Base-by-base conservation (phyloP, 768 basidiomycete species). In the Tricholoma bakamatsutake region DNA sequence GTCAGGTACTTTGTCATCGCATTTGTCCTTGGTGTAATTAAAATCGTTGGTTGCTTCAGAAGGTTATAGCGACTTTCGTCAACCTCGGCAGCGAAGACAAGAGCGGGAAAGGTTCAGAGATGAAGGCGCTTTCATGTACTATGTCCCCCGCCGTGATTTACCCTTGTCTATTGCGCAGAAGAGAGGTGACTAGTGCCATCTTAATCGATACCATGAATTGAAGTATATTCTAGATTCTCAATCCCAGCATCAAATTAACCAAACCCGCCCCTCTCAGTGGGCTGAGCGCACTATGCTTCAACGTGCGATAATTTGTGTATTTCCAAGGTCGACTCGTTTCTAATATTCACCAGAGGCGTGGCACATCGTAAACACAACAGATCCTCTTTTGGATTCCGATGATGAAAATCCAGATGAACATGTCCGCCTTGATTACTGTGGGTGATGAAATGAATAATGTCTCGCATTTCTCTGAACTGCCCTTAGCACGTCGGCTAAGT, bases 301-400 rank as follows among this genome's bases (percentile, higher is more conserved):
- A 60, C 78, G 80, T 80, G 61, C 59, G 71, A 62, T 40, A 49
- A 9, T 30, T 57, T 56, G 55, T 56, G 24, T 61, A 45, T 45
- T 40, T 50, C 37, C 46, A 35, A n/a, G 37, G 42, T 28, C 21
- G 47, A 52, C 56, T 55, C 28, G 56, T 45, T 55, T 47, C 58
- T 52, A 40, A 45, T 51, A 24, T 50, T 58, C 46, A 53, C 56
- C 45, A 91, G 89, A 90, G 56, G 87, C 88, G 6, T 90, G 87
- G 87, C 82, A 85, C 62, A 71, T 81, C 31, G 77, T 83, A 28
- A 76, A 76, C 37, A 80, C 78, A 27, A 76, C 76, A 34, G 87
- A 90, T 64, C 85, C 88, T 13, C 71, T 90, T 13, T 73, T 70
- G 11, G 87, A 88, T 70, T 89, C 88, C 11, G 88, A 90, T 60